Evolutionary conservation across 805 yeast genomes (phyloP).

Genomic region (Ogataea glucozyma): DNA sequence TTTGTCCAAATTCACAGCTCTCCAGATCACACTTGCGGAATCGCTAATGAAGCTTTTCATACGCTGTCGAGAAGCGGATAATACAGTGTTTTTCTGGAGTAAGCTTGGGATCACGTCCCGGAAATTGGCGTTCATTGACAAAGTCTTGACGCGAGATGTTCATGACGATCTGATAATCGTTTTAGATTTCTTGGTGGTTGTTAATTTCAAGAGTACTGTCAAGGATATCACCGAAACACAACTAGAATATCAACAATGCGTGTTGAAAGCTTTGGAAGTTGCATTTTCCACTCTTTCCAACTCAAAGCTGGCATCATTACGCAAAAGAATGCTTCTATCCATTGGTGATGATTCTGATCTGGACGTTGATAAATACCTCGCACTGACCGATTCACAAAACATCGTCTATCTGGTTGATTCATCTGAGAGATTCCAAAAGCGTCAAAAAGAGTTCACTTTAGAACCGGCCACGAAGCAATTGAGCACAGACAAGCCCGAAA

Average conservation of each 20-base stretch:
- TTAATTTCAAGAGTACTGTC: constrained; percentile 13
- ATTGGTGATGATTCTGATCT: constrained; percentile 6
- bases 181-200: constrained; percentile 19
- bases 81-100: constrained; percentile 24
- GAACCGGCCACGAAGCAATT: constrained; percentile 1
- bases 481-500: constrained; percentile 2
- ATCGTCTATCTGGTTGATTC: constrained; percentile 14
- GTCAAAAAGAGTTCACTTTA: constrained; percentile 6
- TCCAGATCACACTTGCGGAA: constrained; percentile 31
- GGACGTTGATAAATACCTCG: constrained; percentile 13
- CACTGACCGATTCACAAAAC: constrained; percentile 14
- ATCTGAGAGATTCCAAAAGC: constrained; percentile 8
- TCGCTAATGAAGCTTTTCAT: constrained; percentile 29
- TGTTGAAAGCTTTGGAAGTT: constrained; percentile 6
- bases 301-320: constrained; percentile 13
- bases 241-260: constrained; percentile 2
- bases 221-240: background rate
- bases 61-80: constrained; percentile 18
- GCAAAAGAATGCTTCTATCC: constrained; percentile 15
- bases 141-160: constrained; percentile 6
- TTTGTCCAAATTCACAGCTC: constrained; percentile 24
- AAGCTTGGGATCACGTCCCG: constrained; percentile 22
- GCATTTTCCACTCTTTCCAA: constrained; percentile 19
- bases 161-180: constrained; percentile 26
- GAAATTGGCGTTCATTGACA: constrained; percentile 11